phyloP scores from a whole-genome alignment of 2,329 filamentous ascomycete species.

The Bimuria novae-zelandiae region DNA sequence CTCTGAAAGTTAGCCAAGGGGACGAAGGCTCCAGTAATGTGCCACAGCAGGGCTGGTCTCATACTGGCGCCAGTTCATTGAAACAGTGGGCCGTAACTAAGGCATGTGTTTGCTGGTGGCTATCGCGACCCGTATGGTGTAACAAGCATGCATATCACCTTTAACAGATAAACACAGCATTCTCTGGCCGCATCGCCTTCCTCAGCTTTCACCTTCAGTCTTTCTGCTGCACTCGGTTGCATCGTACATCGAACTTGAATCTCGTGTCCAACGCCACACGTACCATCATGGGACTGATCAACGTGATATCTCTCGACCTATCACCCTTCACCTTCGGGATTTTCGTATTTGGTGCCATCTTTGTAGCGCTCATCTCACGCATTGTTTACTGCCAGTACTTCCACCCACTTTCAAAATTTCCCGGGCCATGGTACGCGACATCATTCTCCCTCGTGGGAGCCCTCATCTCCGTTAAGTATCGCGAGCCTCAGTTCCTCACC shows the following conservation, averaged over 20 bases:
- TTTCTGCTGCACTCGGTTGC: not conserved
- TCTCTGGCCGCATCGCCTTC: not conserved
- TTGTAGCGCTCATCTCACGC: conserved; percentile 17
- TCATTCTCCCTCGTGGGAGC: conserved; percentile 40
- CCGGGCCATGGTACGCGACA: conserved; percentile 48
- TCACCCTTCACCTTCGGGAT: not conserved
- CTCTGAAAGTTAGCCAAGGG: not conserved
- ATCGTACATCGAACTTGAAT: not conserved
- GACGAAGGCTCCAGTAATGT: not conserved
- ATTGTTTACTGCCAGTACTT: conserved; percentile 47
- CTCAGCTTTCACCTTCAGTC: not conserved
- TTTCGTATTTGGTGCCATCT: not conserved
- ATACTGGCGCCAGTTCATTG: not conserved
- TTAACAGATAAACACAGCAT: conserved; percentile 4
- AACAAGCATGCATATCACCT: not conserved
- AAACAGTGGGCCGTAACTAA: not conserved
- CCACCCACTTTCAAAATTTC: conserved; percentile 49
- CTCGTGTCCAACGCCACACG: not conserved
- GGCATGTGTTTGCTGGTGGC: not conserved
- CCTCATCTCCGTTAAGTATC: conserved; percentile 30
- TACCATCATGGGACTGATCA: not conserved
- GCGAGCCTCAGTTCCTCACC: conserved; percentile 36
- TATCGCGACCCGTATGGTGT: not conserved
- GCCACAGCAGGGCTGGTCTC: not conserved
- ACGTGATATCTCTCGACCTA: not conserved